Base-by-base conservation (phyloP, 495 filamentous ascomycete genomes). In the Staphylotrichum tortipilum region DNA sequence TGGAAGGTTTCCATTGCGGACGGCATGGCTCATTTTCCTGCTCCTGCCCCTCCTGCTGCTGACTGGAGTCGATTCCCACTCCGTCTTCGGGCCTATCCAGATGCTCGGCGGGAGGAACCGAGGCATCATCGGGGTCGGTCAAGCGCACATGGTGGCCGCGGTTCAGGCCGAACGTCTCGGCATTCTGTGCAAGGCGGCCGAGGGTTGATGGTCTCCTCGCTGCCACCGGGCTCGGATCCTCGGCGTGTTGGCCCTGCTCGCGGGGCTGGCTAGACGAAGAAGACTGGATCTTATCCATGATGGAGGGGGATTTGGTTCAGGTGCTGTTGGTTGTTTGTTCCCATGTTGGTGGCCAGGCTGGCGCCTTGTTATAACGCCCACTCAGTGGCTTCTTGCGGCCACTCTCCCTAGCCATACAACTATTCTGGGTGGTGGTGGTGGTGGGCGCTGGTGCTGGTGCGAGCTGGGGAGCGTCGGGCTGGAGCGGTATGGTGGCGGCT, bases 1-100 rank as follows among this genome's bases (percentile, higher is more conserved):
- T 52, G 18, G 54, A 57, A 0, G 63, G 63, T 21, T 39, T 36
- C 63, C 63, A 64, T 42, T 24, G 26, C n/a, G n/a, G n/a, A n/a
- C n/a, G n/a, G n/a, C n/a, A n/a, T n/a, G n/a, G 30, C 31, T 44
- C 33, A 11, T 18, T 15, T 21, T 43, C 26, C 4, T 50, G 21
- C 19, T 47, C 24, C 37, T 21, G 17, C 26, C 34, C 14, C 8
- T 48, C 7, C 10, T 48, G 36, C 31, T 47, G 31, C 15, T 10
- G 26, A 28, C 26, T 26, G 17, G n/a, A n/a, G n/a, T n/a, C n/a
- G n/a, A n/a, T n/a, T n/a, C n/a, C n/a, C n/a, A n/a, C 31, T 43
- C 37, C 1, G 24, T 24, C n/a, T 1, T 56, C 50, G 17, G 28
- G 28, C 18, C 47, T 49, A 4, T 49, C 49, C 38, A 53, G 21